phyloP scores from a whole-genome alignment of 106 monocot species.

The Vanilla planifolia region DNA sequence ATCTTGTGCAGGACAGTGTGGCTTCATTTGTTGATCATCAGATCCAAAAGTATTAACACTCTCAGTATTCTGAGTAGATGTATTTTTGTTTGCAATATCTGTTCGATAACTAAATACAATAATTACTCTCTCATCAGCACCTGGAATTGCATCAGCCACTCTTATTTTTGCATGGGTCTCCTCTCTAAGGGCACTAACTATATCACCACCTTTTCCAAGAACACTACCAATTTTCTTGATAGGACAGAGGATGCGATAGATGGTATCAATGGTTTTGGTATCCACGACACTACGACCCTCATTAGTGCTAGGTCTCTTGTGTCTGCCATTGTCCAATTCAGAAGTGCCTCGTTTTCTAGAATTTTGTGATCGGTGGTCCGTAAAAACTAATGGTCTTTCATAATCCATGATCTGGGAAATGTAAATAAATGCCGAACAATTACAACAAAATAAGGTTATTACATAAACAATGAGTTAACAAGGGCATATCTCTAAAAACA shows the following conservation, averaged over 20 bases:
- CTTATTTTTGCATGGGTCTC: conserved; percentile 75
- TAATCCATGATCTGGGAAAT: no score
- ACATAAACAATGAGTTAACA: no score
- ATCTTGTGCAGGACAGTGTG: conserved; percentile 69
- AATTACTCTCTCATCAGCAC: conserved; percentile 66
- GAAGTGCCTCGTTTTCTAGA: conserved; percentile 18
- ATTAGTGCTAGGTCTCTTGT: conserved; percentile 38
- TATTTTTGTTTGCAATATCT: conserved; percentile 6
- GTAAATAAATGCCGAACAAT: no score
- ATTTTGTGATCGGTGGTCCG: conserved; percentile 11
- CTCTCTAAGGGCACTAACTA: conserved; percentile 60
- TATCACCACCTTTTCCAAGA: conserved; percentile 77
- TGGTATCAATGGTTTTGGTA: conserved; percentile 47
- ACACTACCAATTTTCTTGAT: conserved; percentile 73
- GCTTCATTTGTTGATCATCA: conserved; percentile 22
- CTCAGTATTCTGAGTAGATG: conserved; percentile 12
- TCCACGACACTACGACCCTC: conserved; percentile 11
- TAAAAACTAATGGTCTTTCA: conserved; percentile 10
- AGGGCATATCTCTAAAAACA: no score
- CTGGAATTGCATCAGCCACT: conserved; percentile 70
- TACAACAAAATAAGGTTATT: no score
- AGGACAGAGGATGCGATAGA: conserved; percentile 78
- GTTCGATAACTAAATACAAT: conserved; percentile 42
- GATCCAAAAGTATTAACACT: conserved; percentile 11
- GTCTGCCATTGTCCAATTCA: conserved; percentile 32